These are phyloP conservation scores for Avena sativa DNA, from an alignment of 176 grass and related monocot species.

Conservation along the genomic window DNA sequence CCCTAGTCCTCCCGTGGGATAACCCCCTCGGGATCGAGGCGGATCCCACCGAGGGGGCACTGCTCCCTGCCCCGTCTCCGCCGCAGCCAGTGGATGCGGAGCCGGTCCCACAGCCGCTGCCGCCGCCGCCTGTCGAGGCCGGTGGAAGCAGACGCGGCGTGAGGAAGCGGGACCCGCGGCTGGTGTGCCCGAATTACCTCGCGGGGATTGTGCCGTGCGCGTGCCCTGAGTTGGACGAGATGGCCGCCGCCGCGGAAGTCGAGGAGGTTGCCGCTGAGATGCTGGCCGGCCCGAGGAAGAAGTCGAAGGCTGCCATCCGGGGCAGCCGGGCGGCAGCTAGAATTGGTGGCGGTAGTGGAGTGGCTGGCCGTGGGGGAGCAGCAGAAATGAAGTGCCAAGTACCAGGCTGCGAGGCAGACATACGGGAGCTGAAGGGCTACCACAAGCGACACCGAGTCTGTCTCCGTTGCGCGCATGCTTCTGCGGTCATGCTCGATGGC, in stretches of 20 bases:
- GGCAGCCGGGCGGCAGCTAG: slow-evolving; percentile 41
- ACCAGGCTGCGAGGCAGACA: slow-evolving; percentile 79
- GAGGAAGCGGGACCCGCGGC: slow-evolving; percentile 86
- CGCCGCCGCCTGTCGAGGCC: neutral
- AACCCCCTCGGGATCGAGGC: slow-evolving; percentile 14
- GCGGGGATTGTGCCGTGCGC: slow-evolving; percentile 86
- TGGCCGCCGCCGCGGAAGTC: slow-evolving; percentile 54
- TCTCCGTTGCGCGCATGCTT: slow-evolving; percentile 71
- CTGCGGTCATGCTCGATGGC: slow-evolving; percentile 65
- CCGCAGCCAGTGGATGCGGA: neutral
- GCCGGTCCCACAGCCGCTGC: neutral
- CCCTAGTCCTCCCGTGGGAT: slow-evolving; percentile 63
- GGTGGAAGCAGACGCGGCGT: slow-evolving; percentile 51
- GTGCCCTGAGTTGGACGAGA: slow-evolving; percentile 90
- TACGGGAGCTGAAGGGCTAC: slow-evolving; percentile 92
- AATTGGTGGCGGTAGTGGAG: slow-evolving; percentile 20
- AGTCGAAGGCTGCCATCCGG: slow-evolving; percentile 51
- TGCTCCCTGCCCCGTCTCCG: neutral
- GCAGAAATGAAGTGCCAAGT: slow-evolving; percentile 86
- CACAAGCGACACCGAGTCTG: slow-evolving; percentile 91
- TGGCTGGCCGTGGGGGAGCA: slow-evolving; percentile 37
- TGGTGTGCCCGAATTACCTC: slow-evolving; percentile 93
- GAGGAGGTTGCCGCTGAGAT: slow-evolving; percentile 54
- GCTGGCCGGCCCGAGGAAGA: slow-evolving; percentile 52
- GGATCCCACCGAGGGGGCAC: slow-evolving; percentile 18